Conservation (phyloP, 805 yeast species). For the Hanseniaspora hatyaiensis region DNA sequence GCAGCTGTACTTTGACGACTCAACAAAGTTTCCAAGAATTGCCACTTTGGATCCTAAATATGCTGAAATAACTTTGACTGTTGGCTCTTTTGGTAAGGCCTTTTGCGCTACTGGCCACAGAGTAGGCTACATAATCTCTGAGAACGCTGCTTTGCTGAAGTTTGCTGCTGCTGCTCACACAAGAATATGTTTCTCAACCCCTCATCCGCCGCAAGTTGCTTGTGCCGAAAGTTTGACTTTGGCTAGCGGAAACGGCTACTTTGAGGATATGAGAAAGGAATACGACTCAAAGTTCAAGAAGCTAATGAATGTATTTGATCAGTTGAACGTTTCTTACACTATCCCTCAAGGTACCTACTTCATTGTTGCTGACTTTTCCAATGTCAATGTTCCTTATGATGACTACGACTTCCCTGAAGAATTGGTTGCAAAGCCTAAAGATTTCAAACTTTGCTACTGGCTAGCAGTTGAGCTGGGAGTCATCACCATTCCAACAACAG, state of each 20-base stretch:
- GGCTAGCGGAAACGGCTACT: conserved; percentile 56
- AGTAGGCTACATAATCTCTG: conserved; percentile 87
- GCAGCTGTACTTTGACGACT: conserved; percentile 58
- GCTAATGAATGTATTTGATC: conserved; percentile 70
- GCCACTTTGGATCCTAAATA: conserved; percentile 75
- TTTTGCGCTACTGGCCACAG: conserved; percentile 99
- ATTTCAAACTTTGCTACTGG: conserved; percentile 87
- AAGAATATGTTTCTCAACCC: conserved; percentile 82
- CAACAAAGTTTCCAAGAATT: conserved; percentile 55
- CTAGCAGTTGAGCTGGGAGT: conserved; percentile 84
- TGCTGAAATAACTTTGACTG: conserved; percentile 67
- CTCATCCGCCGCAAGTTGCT: conserved; percentile 88
- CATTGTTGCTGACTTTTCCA: conserved; percentile 74
- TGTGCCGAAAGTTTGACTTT: conserved; percentile 61
- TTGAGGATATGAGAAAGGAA: conserved; percentile 51
- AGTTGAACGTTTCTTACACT: conserved; percentile 79
- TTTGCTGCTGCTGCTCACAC: conserved; percentile 85
- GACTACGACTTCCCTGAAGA: conserved; percentile 64
- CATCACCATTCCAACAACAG: conserved; percentile 92
- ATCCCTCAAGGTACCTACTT: conserved; percentile 90
- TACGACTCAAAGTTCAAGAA: conserved; percentile 63
- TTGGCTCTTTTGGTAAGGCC: conserved; percentile 94
- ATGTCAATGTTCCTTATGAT: conserved; percentile 58
- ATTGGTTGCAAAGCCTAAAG: conserved; percentile 58
- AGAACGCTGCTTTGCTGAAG: conserved; percentile 60